Evolutionary conservation across 441 rosid species (phyloP).

Genomic region (Bruguiera hainesii): DNA sequence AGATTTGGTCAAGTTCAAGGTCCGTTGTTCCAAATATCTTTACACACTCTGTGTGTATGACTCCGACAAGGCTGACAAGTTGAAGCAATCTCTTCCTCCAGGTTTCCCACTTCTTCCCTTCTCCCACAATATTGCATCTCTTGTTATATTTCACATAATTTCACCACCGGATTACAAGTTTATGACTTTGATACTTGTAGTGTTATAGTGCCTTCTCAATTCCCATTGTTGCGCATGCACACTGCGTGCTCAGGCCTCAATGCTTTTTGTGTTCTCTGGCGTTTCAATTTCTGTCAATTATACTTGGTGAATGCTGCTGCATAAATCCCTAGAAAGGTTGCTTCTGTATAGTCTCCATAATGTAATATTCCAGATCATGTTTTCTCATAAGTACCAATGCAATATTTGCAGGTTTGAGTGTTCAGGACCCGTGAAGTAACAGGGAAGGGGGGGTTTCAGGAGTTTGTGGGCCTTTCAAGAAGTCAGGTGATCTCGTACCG

Average conservation of each 20-base stretch:
- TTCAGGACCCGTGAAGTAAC: constrained; percentile 47
- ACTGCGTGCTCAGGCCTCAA: no score
- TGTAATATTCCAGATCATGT: neutral
- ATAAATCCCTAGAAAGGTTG: neutral
- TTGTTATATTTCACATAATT: no score
- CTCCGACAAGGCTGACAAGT: constrained; percentile 73
- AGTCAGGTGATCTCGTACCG: constrained; percentile 1
- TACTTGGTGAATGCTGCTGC: no score
- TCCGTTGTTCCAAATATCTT: constrained; percentile 74
- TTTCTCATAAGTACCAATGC: neutral
- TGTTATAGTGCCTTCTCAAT: no score
- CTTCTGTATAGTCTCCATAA: neutral
- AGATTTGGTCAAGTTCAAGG: constrained; percentile 75
- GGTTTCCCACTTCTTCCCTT: constrained; percentile 27
- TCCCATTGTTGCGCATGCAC: no score
- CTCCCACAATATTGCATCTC: no score
- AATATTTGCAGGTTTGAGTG: constrained; percentile 46
- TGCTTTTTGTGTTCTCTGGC: no score
- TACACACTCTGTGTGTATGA: constrained; percentile 73
- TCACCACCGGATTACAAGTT: no score
- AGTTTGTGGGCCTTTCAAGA: neutral
- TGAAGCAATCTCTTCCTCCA: constrained; percentile 87
- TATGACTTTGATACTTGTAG: no score
- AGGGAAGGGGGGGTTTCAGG: neutral
- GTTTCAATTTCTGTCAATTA: no score